These are phyloP conservation scores for Monosporozyma unispora DNA, from an alignment of 805 yeast species.

Conservation along the genomic window DNA sequence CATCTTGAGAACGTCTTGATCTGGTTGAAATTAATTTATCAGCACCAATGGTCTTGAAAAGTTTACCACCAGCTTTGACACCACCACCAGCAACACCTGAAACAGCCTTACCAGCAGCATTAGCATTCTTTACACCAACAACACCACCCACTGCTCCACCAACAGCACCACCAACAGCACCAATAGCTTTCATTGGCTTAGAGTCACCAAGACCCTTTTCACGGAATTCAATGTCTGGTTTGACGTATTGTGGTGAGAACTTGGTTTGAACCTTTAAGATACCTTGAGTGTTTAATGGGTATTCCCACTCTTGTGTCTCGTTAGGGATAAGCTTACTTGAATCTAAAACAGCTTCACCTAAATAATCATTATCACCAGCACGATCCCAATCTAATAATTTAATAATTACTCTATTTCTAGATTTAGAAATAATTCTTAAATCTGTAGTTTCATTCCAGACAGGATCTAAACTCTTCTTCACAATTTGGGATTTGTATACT, in stretches of 20 bases:
- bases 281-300: constrained; percentile 58
- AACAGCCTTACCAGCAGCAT: constrained; percentile 34
- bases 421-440: constrained; percentile 55
- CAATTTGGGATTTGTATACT: constrained; percentile 48
- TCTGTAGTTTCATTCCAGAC: constrained; percentile 62
- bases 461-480: constrained; percentile 63
- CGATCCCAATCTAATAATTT: constrained; percentile 71
- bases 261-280: constrained; percentile 41
- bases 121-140: constrained; percentile 29
- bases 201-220: constrained; percentile 33
- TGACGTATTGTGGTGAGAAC: constrained; percentile 57
- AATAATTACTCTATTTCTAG: constrained; percentile 40
- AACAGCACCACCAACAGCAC: constrained; percentile 31
- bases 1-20: constrained; percentile 5
- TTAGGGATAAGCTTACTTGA: constrained; percentile 41
- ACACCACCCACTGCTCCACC: constrained; percentile 33
- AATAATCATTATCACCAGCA: constrained; percentile 54
- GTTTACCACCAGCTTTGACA: constrained; percentile 39
- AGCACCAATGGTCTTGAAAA: constrained; percentile 30
- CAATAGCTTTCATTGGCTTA: constrained; percentile 41
- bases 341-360: constrained; percentile 48
- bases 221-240: constrained; percentile 47
- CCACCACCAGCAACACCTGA: constrained; percentile 40
- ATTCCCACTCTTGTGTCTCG: constrained; percentile 37
- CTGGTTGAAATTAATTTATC: constrained; percentile 15